Conservation (phyloP, 805 yeast species). For the Metschnikowia matae region DNA sequence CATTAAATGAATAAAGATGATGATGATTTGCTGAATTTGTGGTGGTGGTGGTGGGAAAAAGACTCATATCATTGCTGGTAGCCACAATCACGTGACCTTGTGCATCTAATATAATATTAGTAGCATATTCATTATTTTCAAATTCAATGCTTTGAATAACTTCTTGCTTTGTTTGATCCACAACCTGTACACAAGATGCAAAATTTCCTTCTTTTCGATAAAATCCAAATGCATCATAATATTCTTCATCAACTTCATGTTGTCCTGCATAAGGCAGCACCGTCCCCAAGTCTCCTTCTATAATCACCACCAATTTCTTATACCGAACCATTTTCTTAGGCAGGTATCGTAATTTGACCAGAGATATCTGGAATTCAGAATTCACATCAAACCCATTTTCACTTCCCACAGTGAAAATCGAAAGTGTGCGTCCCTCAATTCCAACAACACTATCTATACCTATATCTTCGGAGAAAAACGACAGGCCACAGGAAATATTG, state of each 20-base stretch:
- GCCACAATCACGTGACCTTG: constrained; percentile 45
- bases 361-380: constrained; percentile 26
- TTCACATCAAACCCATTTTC: constrained; percentile 26
- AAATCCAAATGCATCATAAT: constrained; percentile 46
- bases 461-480: constrained; percentile 60
- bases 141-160: constrained; percentile 45
- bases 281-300: constrained; percentile 43
- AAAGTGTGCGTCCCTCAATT: constrained; percentile 46
- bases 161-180: constrained; percentile 31
- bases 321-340: constrained; percentile 41
- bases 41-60: constrained; percentile 23
- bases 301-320: constrained; percentile 33
- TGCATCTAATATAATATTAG: constrained; percentile 33
- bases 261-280: constrained; percentile 24
- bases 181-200: constrained; percentile 54
- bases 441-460: constrained; percentile 64
- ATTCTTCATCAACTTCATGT: constrained; percentile 27
- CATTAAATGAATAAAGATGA: constrained; percentile 35
- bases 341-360: constrained; percentile 44
- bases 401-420: constrained; percentile 51
- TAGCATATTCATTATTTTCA: constrained; percentile 38
- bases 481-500: constrained; percentile 42
- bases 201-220: constrained; percentile 26
- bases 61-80: constrained; percentile 25
- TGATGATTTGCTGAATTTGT: constrained; percentile 22